Conservation (phyloP, 495 filamentous ascomycete genomes). For the Xylaria cubensis region DNA sequence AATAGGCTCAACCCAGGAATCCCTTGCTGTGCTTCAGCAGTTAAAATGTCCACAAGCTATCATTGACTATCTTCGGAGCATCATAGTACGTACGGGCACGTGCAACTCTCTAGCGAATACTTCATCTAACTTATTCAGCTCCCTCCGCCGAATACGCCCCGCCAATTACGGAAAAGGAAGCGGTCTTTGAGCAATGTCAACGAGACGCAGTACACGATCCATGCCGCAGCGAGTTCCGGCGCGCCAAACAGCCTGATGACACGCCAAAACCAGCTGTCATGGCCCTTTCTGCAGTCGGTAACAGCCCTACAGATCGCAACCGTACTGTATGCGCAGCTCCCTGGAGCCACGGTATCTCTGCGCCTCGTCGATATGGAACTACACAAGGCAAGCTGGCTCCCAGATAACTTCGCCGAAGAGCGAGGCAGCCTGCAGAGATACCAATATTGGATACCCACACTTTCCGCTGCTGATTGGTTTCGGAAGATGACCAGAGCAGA, state of each 20-base stretch:
- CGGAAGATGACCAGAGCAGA: neutral
- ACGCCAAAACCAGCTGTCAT: neutral
- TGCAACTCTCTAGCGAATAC: neutral
- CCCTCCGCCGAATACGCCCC: neutral
- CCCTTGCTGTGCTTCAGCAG: neutral
- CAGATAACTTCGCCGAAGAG: neutral
- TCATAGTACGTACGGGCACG: neutral
- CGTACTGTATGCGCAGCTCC: neutral
- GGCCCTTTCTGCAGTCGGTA: neutral
- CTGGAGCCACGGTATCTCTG: neutral
- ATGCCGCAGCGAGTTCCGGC: neutral
- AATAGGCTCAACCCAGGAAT: neutral
- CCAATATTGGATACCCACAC: neutral
- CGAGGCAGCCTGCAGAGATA: neutral
- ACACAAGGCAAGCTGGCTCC: slow-evolving; percentile 1
- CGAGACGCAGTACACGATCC: neutral
- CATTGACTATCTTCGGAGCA: neutral
- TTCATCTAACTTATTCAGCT: neutral
- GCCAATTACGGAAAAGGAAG: neutral
- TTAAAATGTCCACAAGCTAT: neutral
- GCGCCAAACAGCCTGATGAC: neutral
- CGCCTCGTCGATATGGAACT: neutral
- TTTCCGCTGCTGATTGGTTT: neutral
- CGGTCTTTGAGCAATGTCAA: neutral
- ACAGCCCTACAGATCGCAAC: neutral